Percentiles rank a stretch among this genome's conserved stretches.
Evolutionary conservation across 2,329 filamentous ascomycete species (phyloP).

Genomic region (Aspergillus oerlinghausenensis): DNA sequence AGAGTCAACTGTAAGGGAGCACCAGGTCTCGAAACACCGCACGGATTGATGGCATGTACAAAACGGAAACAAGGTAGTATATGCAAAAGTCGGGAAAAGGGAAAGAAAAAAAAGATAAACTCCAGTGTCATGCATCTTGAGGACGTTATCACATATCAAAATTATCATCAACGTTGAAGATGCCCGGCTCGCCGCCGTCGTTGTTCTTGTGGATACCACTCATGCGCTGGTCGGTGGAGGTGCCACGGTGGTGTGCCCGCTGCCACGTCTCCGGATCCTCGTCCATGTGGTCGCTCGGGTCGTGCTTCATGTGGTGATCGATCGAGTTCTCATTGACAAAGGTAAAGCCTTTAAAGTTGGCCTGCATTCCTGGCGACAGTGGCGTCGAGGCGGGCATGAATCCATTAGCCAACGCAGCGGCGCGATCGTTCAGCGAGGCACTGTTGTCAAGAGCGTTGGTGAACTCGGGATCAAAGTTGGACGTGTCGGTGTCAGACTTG

Average conservation of each 20-base stretch:
- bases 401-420: conserved; percentile 77
- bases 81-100: conserved; percentile 25
- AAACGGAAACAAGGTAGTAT: conserved; percentile 18
- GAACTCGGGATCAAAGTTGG: conserved; percentile 98
- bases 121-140: conserved; percentile 34
- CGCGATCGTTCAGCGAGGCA: conserved; percentile 83
- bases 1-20: conserved; percentile 2
- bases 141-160: conserved; percentile 42
- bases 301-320: conserved; percentile 53
- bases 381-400: conserved; percentile 82
- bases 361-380: conserved; percentile 89
- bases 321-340: conserved; percentile 98
- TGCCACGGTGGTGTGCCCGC: conserved; percentile 27
- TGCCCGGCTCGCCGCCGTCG: conserved; percentile 35
- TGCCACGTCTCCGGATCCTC: conserved; percentile 36
- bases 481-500: conserved; percentile 92
- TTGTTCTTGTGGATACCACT: conserved; percentile 39
- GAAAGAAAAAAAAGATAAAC: conserved; percentile 15
- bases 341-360: conserved; percentile 97
- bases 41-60: conserved; percentile 29
- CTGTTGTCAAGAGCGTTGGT: conserved; percentile 88
- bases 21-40: conserved; percentile 17
- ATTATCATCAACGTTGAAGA: conserved; percentile 43
- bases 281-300: conserved; percentile 38
- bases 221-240: conserved; percentile 39